Percentiles rank a stretch among this genome's conserved stretches.
phyloP scores from a whole-genome alignment of 345 rosid genomes.

The Lepidium aucheri region DNA sequence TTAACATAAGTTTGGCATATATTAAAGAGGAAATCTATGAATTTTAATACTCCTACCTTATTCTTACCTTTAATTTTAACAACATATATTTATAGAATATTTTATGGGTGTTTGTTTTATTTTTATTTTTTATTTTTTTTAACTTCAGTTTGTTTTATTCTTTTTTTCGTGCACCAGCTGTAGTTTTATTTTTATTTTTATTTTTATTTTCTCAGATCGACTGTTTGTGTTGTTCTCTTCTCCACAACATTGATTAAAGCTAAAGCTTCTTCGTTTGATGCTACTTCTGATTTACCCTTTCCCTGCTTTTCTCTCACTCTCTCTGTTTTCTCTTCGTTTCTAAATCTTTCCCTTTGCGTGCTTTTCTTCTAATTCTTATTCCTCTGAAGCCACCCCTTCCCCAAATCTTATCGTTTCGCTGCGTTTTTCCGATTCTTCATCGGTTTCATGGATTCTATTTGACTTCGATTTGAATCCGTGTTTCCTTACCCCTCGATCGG shows the following conservation, averaged over 20 bases:
- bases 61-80: neutral
- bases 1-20: constrained; percentile 7
- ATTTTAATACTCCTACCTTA: neutral
- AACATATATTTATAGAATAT: neutral
- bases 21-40: neutral
- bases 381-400: neutral
- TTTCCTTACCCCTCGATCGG: neutral
- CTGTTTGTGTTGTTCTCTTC: constrained; percentile 11
- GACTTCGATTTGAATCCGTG: constrained; percentile 14
- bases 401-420: neutral
- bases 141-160: too few species aligned
- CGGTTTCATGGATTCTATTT: constrained; percentile 1
- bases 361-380: constrained; percentile 8
- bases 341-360: constrained; percentile 13
- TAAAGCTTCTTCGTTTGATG: constrained; percentile 19
- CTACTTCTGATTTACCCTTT: constrained; percentile 10
- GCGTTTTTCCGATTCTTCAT: neutral
- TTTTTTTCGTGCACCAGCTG: constrained; percentile 24
- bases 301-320: constrained; percentile 7
- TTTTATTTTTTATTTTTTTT: neutral
- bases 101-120: neutral
- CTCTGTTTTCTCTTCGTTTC: constrained; percentile 20
- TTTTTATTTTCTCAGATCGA: neutral
- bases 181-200: neutral
- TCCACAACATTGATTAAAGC: constrained; percentile 22